Conservation (phyloP, 2,329 filamentous ascomycete species). For the Fusarium compactum region DNA sequence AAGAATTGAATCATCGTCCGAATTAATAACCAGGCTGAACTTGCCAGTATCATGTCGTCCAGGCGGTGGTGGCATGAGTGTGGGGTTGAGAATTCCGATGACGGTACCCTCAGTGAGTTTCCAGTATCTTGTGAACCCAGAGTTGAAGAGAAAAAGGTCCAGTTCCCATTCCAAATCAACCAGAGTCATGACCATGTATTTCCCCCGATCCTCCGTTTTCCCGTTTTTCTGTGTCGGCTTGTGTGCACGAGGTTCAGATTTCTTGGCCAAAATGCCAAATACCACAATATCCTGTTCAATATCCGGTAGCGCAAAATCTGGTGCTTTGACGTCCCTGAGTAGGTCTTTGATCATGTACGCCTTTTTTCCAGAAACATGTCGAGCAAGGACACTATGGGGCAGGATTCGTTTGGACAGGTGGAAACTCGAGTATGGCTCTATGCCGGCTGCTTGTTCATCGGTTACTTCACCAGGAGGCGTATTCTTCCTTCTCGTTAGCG, state of each 20-base stretch:
- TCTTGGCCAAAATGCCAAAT: constrained; percentile 87
- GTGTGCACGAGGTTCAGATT: constrained; percentile 81
- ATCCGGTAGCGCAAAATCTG: constrained; percentile 83
- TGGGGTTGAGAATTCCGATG: constrained; percentile 91
- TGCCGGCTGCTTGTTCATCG: constrained; percentile 60
- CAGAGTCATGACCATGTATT: constrained; percentile 92
- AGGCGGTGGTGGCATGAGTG: constrained; percentile 86
- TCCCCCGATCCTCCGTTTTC: constrained; percentile 72
- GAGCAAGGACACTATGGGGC: constrained; percentile 81
- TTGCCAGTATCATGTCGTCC: constrained; percentile 81
- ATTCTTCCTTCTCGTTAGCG: constrained; percentile 31
- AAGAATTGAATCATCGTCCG: constrained; percentile 87
- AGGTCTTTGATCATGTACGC: constrained; percentile 83
- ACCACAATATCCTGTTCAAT: constrained; percentile 91
- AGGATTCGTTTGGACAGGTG: constrained; percentile 87
- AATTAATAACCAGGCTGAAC: constrained; percentile 88
- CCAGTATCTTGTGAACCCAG: constrained; percentile 93
- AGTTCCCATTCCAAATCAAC: constrained; percentile 92
- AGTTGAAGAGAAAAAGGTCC: constrained; percentile 91
- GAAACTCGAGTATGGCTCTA: constrained; percentile 87
- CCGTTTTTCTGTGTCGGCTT: constrained; percentile 60
- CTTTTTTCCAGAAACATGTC: constrained; percentile 82
- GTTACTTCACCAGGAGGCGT: constrained; percentile 36
- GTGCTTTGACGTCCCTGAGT: constrained; percentile 82
- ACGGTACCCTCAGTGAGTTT: constrained; percentile 93